Evolutionary conservation across 2,329 filamentous ascomycete genomes (phyloP), one percentile per base, ranked within the genome.

Genomic region (Teratosphaeria nubilosa): DNA sequence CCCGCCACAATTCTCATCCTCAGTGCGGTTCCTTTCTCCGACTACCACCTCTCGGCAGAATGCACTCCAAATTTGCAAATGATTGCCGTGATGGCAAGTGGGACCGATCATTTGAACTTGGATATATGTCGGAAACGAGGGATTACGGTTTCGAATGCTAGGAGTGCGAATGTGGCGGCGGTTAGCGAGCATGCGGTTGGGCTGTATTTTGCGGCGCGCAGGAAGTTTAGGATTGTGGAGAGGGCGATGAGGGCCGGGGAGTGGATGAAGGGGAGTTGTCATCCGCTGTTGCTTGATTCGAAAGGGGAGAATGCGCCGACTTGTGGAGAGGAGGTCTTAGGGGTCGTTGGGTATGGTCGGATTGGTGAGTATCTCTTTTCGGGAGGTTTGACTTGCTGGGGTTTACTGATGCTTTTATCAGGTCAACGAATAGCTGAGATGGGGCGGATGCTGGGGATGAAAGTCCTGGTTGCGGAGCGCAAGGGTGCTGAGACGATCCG

Each of bases 181-280:
- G 78, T 80, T 7, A 72, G 72, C 31, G 78, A 81, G 64, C 78
- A 80, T 70, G 78, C 78, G 14, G 73, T 81, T 48, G 76, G 73
- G 51, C 64, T 81, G 59, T 80, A 79, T 64, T 78, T 78, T 62
- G 76, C 77, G 5, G 67, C 76, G 9, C 70, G 78, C 55, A 70
- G 77, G 57, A 70, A 70, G 58, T 71, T 78, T 13, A 64, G 76
- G 24, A 63, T 68, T 30, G 65, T 76, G 62, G 70, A 77, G 64
- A 55, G 65, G 20, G 56, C 73, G 10, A 71, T 69, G 11, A 66
- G 67, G 16, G 67, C 63, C 5, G 66, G 70, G 22, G 71, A 73
- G 37, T 81, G 79, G 78, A 66, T 68, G 48, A 16, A 71, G 69
- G 37, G 76, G 61, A 71, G 75, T 60, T 57, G 34, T 14, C 31